phyloP scores from a whole-genome alignment of 1,139 yeast genomes.

The Zygosaccharomyces pseudobailii region DNA sequence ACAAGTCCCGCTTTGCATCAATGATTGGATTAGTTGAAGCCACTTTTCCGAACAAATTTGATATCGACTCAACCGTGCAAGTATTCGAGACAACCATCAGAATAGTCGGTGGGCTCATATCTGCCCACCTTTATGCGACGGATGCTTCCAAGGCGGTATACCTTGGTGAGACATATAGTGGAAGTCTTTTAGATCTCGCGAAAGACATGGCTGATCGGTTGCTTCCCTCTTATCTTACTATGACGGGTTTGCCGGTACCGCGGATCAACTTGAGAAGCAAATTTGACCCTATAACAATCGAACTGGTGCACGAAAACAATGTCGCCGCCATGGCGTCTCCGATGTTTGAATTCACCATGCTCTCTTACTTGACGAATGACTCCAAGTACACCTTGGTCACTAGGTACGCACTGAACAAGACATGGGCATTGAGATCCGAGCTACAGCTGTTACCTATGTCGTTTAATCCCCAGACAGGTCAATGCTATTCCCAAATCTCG shows the following conservation, averaged over 20 bases:
- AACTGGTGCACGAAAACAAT: conserved; percentile 57
- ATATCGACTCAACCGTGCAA: conserved; percentile 67
- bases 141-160: conserved; percentile 48
- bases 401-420: conserved; percentile 56
- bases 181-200: conserved; percentile 64
- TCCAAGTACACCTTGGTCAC: conserved; percentile 61
- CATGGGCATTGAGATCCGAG: conserved; percentile 64
- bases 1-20: conserved; percentile 49
- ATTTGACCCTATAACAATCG: conserved; percentile 35
- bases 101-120: conserved; percentile 70
- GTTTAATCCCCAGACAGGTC: conserved; percentile 53
- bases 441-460: conserved; percentile 75
- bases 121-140: conserved; percentile 69
- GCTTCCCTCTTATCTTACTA: conserved; percentile 59
- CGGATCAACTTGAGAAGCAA: conserved; percentile 63
- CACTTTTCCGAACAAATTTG: conserved; percentile 40
- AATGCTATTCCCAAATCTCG: conserved; percentile 57
- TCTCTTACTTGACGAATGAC: conserved; percentile 72
- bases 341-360: conserved; percentile 67
- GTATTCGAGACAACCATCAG: conserved; percentile 84
- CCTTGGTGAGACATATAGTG: conserved; percentile 51
- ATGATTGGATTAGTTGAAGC: conserved; percentile 46
- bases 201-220: conserved; percentile 65
- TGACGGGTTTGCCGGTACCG: conserved; percentile 63
- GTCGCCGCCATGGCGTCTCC: conserved; percentile 86